phyloP scores from a whole-genome alignment of 148 eudicot species.

The Cornus kousa region DNA sequence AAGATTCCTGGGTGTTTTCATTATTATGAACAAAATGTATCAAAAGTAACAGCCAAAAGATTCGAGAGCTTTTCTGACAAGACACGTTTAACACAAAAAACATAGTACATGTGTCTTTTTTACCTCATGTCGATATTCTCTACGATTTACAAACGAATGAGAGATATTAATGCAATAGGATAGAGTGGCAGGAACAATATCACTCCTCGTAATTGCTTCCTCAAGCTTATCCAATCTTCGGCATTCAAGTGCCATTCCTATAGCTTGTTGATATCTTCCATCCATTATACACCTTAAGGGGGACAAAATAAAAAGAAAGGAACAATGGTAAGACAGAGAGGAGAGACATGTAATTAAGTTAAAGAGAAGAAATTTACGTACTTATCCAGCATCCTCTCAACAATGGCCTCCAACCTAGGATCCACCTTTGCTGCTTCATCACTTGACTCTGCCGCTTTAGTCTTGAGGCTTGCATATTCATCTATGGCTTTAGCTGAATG shows the following conservation, averaged over 20 bases:
- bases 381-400: slow-evolving; percentile 97
- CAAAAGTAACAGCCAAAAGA: background rate
- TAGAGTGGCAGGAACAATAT: slow-evolving; percentile 67
- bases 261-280: slow-evolving; percentile 85
- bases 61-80: background rate
- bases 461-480: slow-evolving; percentile 83
- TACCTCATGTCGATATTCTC: slow-evolving; percentile 95
- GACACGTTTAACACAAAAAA: background rate
- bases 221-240: slow-evolving; percentile 87
- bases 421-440: slow-evolving; percentile 63
- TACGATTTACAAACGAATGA: slow-evolving; percentile 66
- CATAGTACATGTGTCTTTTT: background rate
- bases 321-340: slow-evolving; percentile 16
- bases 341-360: background rate
- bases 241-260: slow-evolving; percentile 88
- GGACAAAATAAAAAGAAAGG: background rate
- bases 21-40: background rate
- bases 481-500: slow-evolving; percentile 87
- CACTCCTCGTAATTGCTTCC: slow-evolving; percentile 80
- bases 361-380: slow-evolving; percentile 29
- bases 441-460: slow-evolving; percentile 68
- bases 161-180: slow-evolving; percentile 80
- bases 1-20: background rate
- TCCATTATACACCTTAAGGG: slow-evolving; percentile 67
- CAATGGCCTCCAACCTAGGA: slow-evolving; percentile 90